A percentile compares a stretch with the other conserved stretches of the same genome.
These are phyloP conservation scores for Wickerhamomyces kurtzmanii DNA, from an alignment of 805 yeast species.

Conservation along the genomic window DNA sequence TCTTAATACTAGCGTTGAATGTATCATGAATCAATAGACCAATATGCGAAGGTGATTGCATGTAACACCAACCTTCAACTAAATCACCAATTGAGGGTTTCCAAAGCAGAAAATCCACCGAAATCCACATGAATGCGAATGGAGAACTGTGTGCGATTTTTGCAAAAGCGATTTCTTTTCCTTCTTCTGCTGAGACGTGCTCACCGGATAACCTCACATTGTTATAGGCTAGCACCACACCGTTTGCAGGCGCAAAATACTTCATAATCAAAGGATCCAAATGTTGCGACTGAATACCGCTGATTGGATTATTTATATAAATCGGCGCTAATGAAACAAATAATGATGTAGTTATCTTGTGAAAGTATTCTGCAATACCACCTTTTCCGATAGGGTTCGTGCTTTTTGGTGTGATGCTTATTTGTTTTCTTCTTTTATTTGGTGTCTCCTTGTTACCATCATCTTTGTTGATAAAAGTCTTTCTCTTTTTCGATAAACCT, in stretches of 20 bases:
- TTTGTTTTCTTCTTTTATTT: slow-evolving; percentile 4
- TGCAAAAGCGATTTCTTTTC: slow-evolving; percentile 37
- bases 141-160: slow-evolving; percentile 74
- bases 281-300: slow-evolving; percentile 82
- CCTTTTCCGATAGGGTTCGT: slow-evolving; percentile 27
- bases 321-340: slow-evolving; percentile 87
- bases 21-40: slow-evolving; percentile 88
- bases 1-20: slow-evolving; percentile 87
- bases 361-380: slow-evolving; percentile 64
- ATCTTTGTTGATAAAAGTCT: no score
- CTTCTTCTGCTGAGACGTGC: slow-evolving; percentile 24
- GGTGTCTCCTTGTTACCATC: no score
- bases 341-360: slow-evolving; percentile 44
- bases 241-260: slow-evolving; percentile 59
- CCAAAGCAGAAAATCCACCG: slow-evolving; percentile 82
- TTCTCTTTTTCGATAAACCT: no score
- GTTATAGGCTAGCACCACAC: slow-evolving; percentile 77
- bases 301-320: slow-evolving; percentile 54
- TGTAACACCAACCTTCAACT: slow-evolving; percentile 78
- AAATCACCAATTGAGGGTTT: slow-evolving; percentile 81
- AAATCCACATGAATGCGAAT: slow-evolving; percentile 80
- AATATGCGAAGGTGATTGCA: slow-evolving; percentile 92
- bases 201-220: slow-evolving; percentile 46
- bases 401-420: slow-evolving; percentile 14
- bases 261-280: slow-evolving; percentile 85